Conservation (phyloP, 495 filamentous ascomycete genomes). For the Venustampulla echinocandica region DNA sequence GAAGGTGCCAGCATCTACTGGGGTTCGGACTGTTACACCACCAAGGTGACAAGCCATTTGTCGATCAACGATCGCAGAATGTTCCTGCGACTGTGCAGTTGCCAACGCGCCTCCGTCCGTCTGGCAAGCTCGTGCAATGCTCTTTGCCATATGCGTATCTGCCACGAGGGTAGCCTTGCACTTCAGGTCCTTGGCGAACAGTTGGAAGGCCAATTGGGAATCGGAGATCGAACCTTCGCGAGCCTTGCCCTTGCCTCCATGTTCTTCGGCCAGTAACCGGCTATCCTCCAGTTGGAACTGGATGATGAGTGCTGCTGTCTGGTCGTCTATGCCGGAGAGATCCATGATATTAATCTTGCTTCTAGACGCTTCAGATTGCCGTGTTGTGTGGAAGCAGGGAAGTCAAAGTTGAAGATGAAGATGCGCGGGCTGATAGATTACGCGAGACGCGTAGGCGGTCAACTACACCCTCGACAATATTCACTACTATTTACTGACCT, state of each 20-base stretch:
- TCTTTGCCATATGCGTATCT: constrained; percentile 27
- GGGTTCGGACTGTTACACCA: constrained; percentile 4
- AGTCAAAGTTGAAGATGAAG: too few relatives aligned
- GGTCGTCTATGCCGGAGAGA: too few relatives aligned
- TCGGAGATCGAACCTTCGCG: constrained; percentile 24
- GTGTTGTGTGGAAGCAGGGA: too few relatives aligned
- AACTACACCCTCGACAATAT: too few relatives aligned
- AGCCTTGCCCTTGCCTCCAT: constrained; percentile 25
- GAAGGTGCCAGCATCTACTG: constrained; percentile 1
- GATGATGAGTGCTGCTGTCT: too few relatives aligned
- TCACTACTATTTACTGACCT: too few relatives aligned
- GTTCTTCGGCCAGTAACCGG: constrained; percentile 12
- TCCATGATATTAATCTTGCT: too few relatives aligned
- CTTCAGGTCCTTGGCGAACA: constrained; percentile 25
- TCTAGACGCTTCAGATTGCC: too few relatives aligned
- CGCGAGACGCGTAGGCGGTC: too few relatives aligned
- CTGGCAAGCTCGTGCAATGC: constrained; percentile 26
- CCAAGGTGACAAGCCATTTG: constrained; percentile 12
- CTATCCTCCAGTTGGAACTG: constrained; percentile 26
- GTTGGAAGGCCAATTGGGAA: constrained; percentile 21
- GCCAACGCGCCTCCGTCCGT: constrained; percentile 22
- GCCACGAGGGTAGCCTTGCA: constrained; percentile 7
- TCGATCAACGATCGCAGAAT: constrained; percentile 18
- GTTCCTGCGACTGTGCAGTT: constrained; percentile 17
- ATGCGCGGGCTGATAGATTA: too few relatives aligned